Base-by-base conservation (phyloP, 208 protist species). In the Trypanosoma scelopori region DNA sequence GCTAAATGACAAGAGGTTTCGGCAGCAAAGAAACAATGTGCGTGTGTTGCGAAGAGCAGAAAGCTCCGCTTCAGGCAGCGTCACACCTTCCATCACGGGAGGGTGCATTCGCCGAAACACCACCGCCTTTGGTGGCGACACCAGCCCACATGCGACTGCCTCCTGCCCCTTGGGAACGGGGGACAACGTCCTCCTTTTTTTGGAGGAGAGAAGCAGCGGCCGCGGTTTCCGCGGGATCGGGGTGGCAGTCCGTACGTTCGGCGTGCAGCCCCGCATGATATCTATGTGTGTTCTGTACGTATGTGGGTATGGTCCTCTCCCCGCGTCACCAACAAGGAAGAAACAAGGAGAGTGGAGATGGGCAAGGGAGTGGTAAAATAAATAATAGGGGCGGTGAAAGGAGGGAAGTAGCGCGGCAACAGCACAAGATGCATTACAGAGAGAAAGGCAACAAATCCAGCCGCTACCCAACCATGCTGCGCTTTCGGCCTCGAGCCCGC, bases 391-490 rank as follows among this genome's bases (percentile, higher is more conserved):
- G 32, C 5, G 3, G 32, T 11, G 32, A 9, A 37, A 37, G 32
- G 5, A 37, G 9, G 32, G 9, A 37, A 37, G 32, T 9, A 37
- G 32, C 32, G 9, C 3, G 32, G 32, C 3, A 9, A 37, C 9
- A 37, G 16, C 43, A 47, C 43, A 47, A 22, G 6, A 22, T 22
- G 43, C 18, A 43, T 15, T 15, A 47, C 12, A 47, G 3, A 5
- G 13, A 30, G 27, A 5, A 3, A 30, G 22, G 27, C 27, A 22
- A 42, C 28, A 30, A 65, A 27, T 5, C 0, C 28, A 15, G 16
- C 20, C 45, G 51, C 53, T 82, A 97, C 18, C 92, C 92, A 27
- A 97, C 56, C 92, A 97, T 97, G 27, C 81, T 89, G 42, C 86
- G 85, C 71, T 97, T 97, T 13, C 92, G 76, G 16, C 92, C 92